Evolutionary conservation across 2,329 filamentous ascomycete species (phyloP).

Genomic region (Trichophyton rubrum): DNA sequence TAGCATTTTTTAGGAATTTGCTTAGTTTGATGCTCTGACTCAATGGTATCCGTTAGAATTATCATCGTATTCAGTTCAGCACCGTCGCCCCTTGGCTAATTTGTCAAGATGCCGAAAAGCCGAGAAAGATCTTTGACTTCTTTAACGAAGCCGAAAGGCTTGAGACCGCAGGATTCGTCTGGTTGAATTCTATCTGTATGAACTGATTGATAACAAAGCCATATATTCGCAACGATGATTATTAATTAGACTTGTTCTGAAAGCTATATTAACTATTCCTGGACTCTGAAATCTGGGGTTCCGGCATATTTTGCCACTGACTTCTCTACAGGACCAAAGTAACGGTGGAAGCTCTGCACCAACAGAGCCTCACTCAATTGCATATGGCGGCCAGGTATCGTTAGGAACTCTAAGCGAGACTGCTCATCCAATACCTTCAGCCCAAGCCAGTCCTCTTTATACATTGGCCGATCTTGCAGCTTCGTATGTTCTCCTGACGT

Average conservation of each 20-base stretch:
- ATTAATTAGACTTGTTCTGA: not conserved
- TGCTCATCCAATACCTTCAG: slow-evolving; percentile 65
- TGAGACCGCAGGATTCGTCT: too few relatives aligned
- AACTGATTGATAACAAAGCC: too few relatives aligned
- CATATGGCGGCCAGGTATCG: slow-evolving; percentile 72
- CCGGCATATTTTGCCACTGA: not conserved
- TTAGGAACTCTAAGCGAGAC: slow-evolving; percentile 64
- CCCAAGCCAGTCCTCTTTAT: slow-evolving; percentile 88
- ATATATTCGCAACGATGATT: too few relatives aligned
- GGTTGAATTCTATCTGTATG: too few relatives aligned
- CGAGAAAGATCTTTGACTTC: too few relatives aligned
- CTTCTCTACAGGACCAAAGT: slow-evolving; percentile 24
- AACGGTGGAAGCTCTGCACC: slow-evolving; percentile 48
- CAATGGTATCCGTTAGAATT: too few relatives aligned
- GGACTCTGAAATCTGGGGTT: not conserved
- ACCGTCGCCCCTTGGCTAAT: too few relatives aligned
- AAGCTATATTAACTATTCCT: not conserved
- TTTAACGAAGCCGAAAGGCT: too few relatives aligned
- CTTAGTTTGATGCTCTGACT: too few relatives aligned
- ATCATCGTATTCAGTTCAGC: too few relatives aligned
- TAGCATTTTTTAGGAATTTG: too few relatives aligned
- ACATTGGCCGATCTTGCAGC: slow-evolving; percentile 58
- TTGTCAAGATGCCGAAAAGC: too few relatives aligned
- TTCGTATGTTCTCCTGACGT: slow-evolving; percentile 50
- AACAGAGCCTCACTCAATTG: slow-evolving; percentile 55